Evolutionary conservation across 1,284 basidiomycete genomes (phyloP), one percentile per base, ranked within the genome.

Genomic region (Calocybe gambosa): DNA sequence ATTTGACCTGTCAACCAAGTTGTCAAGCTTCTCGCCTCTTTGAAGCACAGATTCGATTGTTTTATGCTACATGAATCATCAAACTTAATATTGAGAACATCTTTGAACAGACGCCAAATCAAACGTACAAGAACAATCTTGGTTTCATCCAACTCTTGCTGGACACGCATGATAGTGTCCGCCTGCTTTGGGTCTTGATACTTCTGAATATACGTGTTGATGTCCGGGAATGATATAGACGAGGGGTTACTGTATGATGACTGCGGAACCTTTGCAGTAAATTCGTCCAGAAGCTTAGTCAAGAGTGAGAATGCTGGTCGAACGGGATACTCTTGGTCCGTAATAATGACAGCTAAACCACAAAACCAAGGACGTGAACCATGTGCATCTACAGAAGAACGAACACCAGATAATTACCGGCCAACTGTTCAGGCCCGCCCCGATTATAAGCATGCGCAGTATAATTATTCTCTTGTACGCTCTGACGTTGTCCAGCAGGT

Each of bases 181-280:
- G 96, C 96, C 70, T 99, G 94, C 53, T 86, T 80, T 6, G 96
- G 96, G 67, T 99, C 96, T 71, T 99, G 96, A 68, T 97, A 99
- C 68, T 95, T 93, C 63, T 80, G 74, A 41, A 99, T 68, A 65
- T 94, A 98, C 13, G 77, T 79, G 43, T 82, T 77, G 54, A 93
- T 75, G 47, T 89, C 83, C 40, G 77, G 78, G 71, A 80, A 89
- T 40, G 67, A 82, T 58, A 89, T 84, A 1, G 79, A 61, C 1
- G 74, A 60, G 6, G 84, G 82, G 47, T 77, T 82, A 50, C 66
- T 63, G 63, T 78, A 89, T 39, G 83, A 75, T 2, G 80, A 70
- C 58, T 82, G 77, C 5, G 87, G 85, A 1, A 93, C 78, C 68
- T 89, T 85, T 47, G 85, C 71, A 5, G 82, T 77, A 62, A 96